Evolutionary conservation across 2,329 filamentous ascomycete species (phyloP).

Genomic region (Hymenoscyphus fructigenus): DNA sequence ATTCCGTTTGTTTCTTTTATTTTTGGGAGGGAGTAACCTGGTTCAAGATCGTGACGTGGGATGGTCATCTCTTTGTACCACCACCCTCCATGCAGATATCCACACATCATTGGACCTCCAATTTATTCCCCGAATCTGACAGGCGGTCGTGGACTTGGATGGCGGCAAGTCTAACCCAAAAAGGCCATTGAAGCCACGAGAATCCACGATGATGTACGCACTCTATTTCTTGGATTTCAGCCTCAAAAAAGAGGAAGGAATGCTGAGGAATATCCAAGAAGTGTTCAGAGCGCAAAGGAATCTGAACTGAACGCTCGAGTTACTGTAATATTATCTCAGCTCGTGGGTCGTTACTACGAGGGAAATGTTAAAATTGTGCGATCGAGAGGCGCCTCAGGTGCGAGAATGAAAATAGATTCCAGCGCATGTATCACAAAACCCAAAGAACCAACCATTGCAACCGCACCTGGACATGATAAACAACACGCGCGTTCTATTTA

Average conservation of each 20-base stretch:
- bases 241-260: not conserved
- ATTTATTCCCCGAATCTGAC: not conserved
- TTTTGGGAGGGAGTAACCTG: too few relatives aligned
- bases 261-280: not conserved
- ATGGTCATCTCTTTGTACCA: not conserved
- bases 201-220: too few relatives aligned
- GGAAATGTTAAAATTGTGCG: too few relatives aligned
- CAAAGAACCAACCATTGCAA: not conserved
- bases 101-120: not conserved
- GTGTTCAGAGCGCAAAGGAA: not conserved
- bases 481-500: constrained; percentile 7
- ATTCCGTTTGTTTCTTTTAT: not conserved
- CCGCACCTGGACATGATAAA: not conserved
- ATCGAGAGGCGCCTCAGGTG: too few relatives aligned
- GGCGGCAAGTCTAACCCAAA: too few relatives aligned
- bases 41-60: too few relatives aligned
- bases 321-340: not conserved
- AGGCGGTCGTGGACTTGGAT: too few relatives aligned
- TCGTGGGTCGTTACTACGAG: too few relatives aligned
- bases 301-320: not conserved
- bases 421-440: not conserved
- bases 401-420: too few relatives aligned
- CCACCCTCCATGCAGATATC: not conserved
- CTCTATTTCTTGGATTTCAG: not conserved
- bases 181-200: too few relatives aligned